phyloP scores from a whole-genome alignment of 495 filamentous ascomycete genomes.

The Podospora appendiculata region DNA sequence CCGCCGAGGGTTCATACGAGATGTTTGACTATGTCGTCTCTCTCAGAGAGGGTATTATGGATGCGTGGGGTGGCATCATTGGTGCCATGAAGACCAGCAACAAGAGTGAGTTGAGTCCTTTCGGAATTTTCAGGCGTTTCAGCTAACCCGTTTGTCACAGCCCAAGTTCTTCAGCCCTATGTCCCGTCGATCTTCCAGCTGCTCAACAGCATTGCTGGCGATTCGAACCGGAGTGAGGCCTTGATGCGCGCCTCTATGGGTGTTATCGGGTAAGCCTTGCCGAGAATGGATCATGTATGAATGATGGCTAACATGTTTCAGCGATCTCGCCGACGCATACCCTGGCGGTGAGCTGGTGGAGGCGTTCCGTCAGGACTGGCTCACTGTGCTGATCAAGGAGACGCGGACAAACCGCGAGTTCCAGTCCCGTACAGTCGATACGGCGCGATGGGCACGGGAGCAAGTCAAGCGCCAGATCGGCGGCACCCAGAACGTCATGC shows the following conservation, averaged over 20 bases:
- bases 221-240: slow-evolving; percentile 81
- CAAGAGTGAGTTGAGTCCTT: slow-evolving; percentile 48
- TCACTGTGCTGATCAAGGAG: slow-evolving; percentile 79
- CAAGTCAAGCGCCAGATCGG: slow-evolving; percentile 88
- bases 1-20: slow-evolving; percentile 67
- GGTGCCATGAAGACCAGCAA: slow-evolving; percentile 77
- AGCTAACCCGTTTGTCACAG: slow-evolving; percentile 33
- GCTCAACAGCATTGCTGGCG: slow-evolving; percentile 70
- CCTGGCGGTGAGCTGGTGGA: slow-evolving; percentile 78
- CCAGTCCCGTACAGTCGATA: slow-evolving; percentile 75
- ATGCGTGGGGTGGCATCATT: slow-evolving; percentile 95
- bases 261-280: slow-evolving; percentile 74
- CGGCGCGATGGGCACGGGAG: slow-evolving; percentile 94
- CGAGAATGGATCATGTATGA: not conserved
- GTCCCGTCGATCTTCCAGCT: slow-evolving; percentile 85
- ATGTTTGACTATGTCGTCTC: slow-evolving; percentile 95
- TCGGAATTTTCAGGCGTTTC: not conserved
- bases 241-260: slow-evolving; percentile 91
- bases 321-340: slow-evolving; percentile 90
- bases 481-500: slow-evolving; percentile 39
- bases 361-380: slow-evolving; percentile 85
- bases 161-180: slow-evolving; percentile 62
- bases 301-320: slow-evolving; percentile 21
- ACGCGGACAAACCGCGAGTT: slow-evolving; percentile 79
- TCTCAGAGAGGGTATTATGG: slow-evolving; percentile 94